Conservation (phyloP, 2,329 filamentous ascomycete genomes). For the Simplicillium sp. region DNA sequence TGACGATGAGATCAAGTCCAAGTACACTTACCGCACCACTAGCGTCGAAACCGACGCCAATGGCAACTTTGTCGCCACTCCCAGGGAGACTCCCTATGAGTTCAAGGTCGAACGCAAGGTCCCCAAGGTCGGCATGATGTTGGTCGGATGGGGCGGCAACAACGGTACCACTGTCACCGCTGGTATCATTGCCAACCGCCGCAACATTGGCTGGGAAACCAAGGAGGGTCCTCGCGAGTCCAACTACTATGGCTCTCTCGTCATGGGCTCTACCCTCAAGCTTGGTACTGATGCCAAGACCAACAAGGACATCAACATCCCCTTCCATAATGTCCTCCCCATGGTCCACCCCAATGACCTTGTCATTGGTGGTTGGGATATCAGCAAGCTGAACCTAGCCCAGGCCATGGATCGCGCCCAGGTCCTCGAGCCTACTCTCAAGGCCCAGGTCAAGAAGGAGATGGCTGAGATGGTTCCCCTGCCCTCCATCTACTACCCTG, state of each 20-base stretch:
- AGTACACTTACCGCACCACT: slow-evolving; percentile 95
- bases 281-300: slow-evolving; percentile 81
- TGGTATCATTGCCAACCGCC: slow-evolving; percentile 92
- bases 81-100: slow-evolving; percentile 85
- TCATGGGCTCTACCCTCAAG: slow-evolving; percentile 97
- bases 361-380: slow-evolving; percentile 94
- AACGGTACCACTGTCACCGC: slow-evolving; percentile 96
- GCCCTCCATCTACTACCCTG: slow-evolving; percentile 95
- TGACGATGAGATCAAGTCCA: slow-evolving; percentile 78
- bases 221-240: slow-evolving; percentile 75
- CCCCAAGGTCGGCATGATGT: slow-evolving; percentile 91
- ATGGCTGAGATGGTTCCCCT: slow-evolving; percentile 83
- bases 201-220: slow-evolving; percentile 80
- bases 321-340: slow-evolving; percentile 86
- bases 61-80: slow-evolving; percentile 74
- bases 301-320: slow-evolving; percentile 85
- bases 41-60: slow-evolving; percentile 60
- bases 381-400: slow-evolving; percentile 81
- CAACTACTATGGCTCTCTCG: slow-evolving; percentile 97
- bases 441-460: slow-evolving; percentile 83
- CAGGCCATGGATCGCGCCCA: slow-evolving; percentile 91
- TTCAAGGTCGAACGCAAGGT: slow-evolving; percentile 96
- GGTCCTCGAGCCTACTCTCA: slow-evolving; percentile 92
- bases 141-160: slow-evolving; percentile 96
- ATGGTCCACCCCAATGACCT: slow-evolving; percentile 98